phyloP scores from a whole-genome alignment of 2,329 filamentous ascomycete species.

The Aspergillus hiratsukae region DNA sequence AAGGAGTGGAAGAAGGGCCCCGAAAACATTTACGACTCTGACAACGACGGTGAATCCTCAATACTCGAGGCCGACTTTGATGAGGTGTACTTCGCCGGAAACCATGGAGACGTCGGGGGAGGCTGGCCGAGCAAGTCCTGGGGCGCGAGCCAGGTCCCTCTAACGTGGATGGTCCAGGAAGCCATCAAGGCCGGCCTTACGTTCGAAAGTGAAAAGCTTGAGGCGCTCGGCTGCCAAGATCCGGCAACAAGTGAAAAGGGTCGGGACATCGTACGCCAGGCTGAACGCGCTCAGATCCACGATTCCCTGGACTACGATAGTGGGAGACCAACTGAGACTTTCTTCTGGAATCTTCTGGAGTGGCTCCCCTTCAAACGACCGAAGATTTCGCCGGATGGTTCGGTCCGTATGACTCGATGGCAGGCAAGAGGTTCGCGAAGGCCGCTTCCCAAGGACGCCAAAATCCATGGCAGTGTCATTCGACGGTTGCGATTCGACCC shows the following conservation, averaged over 20 bases:
- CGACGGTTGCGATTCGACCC: slow-evolving; percentile 9
- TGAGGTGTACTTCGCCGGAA: slow-evolving; percentile 68
- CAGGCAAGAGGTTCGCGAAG: slow-evolving; percentile 12
- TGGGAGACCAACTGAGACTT: slow-evolving; percentile 10
- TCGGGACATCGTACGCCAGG: slow-evolving; percentile 3
- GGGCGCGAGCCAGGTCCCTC: slow-evolving; percentile 59
- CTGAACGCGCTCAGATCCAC: slow-evolving; percentile 10
- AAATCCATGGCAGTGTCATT: slow-evolving; percentile 15
- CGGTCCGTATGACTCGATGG: slow-evolving; percentile 11
- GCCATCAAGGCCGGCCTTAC: slow-evolving; percentile 59
- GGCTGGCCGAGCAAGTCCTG: slow-evolving; percentile 59
- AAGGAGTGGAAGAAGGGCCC: neutral
- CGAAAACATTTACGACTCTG: neutral
- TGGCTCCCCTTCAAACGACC: slow-evolving; percentile 14
- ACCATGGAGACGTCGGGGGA: slow-evolving; percentile 71
- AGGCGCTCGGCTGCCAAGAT: slow-evolving; percentile 16
- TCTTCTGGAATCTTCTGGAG: slow-evolving; percentile 18
- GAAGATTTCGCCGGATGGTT: slow-evolving; percentile 11
- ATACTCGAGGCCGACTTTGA: slow-evolving; percentile 53
- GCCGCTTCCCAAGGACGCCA: slow-evolving; percentile 9
- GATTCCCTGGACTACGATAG: slow-evolving; percentile 15
- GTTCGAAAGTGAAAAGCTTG: slow-evolving; percentile 50
- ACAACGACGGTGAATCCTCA: neutral
- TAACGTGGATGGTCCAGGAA: slow-evolving; percentile 65
- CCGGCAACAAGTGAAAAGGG: slow-evolving; percentile 1